phyloP scores from a whole-genome alignment of 1,284 basidiomycete species.

The Sutorius eximius region DNA sequence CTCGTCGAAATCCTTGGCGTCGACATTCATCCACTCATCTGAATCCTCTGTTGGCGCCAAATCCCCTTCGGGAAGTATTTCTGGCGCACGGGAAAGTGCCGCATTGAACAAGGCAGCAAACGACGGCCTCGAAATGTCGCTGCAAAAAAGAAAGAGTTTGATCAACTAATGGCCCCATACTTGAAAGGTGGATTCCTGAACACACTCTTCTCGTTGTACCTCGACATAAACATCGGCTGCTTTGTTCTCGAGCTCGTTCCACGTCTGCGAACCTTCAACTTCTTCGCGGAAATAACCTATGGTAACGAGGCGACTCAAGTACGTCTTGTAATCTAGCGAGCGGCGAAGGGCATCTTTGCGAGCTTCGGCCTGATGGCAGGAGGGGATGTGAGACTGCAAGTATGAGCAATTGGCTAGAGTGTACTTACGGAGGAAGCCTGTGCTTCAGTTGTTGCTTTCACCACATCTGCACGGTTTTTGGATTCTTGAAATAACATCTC shows the following conservation, averaged over 20 bases:
- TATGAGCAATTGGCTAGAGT: neutral
- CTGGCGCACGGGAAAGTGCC: conserved; percentile 50
- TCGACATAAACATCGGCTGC: conserved; percentile 70
- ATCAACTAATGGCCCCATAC: conserved; percentile 3
- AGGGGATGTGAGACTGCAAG: neutral
- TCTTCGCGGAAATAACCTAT: conserved; percentile 78
- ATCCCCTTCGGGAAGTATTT: conserved; percentile 15
- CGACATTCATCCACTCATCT: conserved; percentile 73
- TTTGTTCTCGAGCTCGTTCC: conserved; percentile 70
- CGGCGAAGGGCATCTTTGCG: conserved; percentile 64
- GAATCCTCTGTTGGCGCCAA: conserved; percentile 52
- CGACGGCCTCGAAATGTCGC: conserved; percentile 60
- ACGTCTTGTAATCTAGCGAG: conserved; percentile 64
- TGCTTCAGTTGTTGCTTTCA: conserved; percentile 39
- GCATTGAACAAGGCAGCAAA: conserved; percentile 72
- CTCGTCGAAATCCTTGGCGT: conserved; percentile 65
- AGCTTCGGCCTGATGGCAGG: conserved; percentile 49
- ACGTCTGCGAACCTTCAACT: conserved; percentile 71
- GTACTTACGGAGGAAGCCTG: conserved; percentile 49
- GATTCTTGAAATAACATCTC: conserved; percentile 91
- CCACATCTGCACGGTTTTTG: conserved; percentile 48
- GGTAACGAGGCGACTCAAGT: conserved; percentile 61
- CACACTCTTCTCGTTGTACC: conserved; percentile 65
- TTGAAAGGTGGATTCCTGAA: conserved; percentile 9
- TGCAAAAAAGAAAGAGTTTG: conserved; percentile 29